phyloP scores from a whole-genome alignment of 2,329 filamentous ascomycete species.

The Leptographium lundbergii region DNA sequence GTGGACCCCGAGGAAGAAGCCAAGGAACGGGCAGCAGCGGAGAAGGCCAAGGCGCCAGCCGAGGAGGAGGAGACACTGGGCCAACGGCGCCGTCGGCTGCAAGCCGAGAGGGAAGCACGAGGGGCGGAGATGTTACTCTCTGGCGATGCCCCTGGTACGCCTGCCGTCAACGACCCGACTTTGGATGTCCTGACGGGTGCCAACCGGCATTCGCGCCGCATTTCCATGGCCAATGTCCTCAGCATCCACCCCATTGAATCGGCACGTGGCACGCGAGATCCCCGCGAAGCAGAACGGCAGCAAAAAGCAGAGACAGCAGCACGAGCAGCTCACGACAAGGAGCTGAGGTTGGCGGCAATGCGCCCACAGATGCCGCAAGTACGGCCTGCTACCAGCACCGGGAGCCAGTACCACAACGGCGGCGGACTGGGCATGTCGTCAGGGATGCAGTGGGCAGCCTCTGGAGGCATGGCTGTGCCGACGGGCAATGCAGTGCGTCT shows the following conservation, averaged over 20 bases:
- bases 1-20: slow-evolving; percentile 32
- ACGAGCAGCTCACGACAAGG: slow-evolving; percentile 27
- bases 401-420: slow-evolving; percentile 36
- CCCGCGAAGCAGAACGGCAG: slow-evolving; percentile 28
- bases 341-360: slow-evolving; percentile 35
- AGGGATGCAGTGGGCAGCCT: neutral
- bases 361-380: slow-evolving; percentile 35
- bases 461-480: neutral
- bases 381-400: neutral
- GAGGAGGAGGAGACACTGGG: slow-evolving; percentile 67
- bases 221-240: slow-evolving; percentile 50
- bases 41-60: slow-evolving; percentile 16
- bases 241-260: slow-evolving; percentile 27
- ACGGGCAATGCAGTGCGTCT: neutral
- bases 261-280: slow-evolving; percentile 18
- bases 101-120: slow-evolving; percentile 54
- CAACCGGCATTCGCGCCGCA: slow-evolving; percentile 24
- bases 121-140: slow-evolving; percentile 37
- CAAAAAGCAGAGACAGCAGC: slow-evolving; percentile 28
- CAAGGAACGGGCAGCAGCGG: slow-evolving; percentile 13
- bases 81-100: slow-evolving; percentile 60
- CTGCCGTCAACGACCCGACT: slow-evolving; percentile 12
- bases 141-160: slow-evolving; percentile 5
- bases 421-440: slow-evolving; percentile 15
- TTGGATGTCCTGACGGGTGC: slow-evolving; percentile 16